Base-by-base conservation (phyloP, 2,329 filamentous ascomycete genomes). In the Lachnellula subtilissima region DNA sequence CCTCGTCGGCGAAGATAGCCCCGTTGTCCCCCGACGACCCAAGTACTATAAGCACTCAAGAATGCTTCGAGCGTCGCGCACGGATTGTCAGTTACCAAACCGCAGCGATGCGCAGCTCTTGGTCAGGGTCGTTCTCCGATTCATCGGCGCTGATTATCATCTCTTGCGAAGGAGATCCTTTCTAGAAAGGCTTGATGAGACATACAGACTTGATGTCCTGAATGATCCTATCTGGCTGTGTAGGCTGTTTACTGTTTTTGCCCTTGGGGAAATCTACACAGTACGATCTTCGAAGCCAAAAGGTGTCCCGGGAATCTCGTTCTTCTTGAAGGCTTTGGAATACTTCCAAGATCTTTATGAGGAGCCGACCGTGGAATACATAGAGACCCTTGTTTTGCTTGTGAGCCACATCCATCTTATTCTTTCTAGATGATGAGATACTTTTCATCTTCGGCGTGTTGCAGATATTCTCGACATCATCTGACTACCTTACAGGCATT, bases 161-260 rank as follows among this genome's bases (percentile, higher is more conserved):
- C 72, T 53, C 61, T 69, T 60, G 60, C 72, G 71, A 49, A 71
- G 66, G 65, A 74, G 64, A 50, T 72, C 55, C 57, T 75, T 52
- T 50, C 73, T 64, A 71, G 72, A 60, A 58, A 72, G 65, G 60
- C 72, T 60, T 60, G 75, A 69, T 49, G 62, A 66, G 3, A 67
- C 71, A 1, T 73, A 72, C 49, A 52, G 73, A 63, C 55, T 72
- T 61, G 63, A 72, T 65, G 45, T 69, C 60, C 3, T 64, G 59
- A 4, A 62, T 63, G 8, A 62, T 61, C 42, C 69, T 42, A 15
- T 72, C 50, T 75, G 73, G 64, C 62, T 75, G 11, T 76, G 74
- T 63, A 76, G 76, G 45, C 74, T 76, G 43, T 77, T 75, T 45
- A 71, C 72, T 0, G 59, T 77, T 8, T 76, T 77, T 65, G 73